phyloP scores from a whole-genome alignment of 306 rosid genomes.

The Rubus parviflorus region DNA sequence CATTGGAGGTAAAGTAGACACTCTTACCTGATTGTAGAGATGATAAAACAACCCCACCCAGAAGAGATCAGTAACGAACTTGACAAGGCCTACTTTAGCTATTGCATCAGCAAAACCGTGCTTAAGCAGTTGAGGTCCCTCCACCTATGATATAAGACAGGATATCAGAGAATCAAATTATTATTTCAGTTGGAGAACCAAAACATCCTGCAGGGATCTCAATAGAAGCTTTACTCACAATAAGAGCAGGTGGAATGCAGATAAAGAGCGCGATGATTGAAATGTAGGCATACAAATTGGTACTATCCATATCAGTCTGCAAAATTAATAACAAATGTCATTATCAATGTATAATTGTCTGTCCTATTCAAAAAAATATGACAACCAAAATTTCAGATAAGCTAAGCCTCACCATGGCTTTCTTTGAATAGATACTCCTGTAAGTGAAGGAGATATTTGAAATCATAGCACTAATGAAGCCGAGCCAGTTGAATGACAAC shows the following conservation, averaged over 20 bases:
- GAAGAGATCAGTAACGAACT: conserved; percentile 79
- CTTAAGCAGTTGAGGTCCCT: conserved; percentile 81
- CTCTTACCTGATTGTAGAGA: conserved; percentile 86
- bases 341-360: not conserved
- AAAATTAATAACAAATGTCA: conserved; percentile 5
- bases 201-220: not conserved
- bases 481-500: conserved; percentile 59
- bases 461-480: conserved; percentile 63
- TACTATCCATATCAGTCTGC: conserved; percentile 98
- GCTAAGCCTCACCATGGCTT: conserved; percentile 73
- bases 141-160: conserved; percentile 48
- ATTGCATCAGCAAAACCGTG: conserved; percentile 81
- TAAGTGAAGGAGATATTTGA: conserved; percentile 59
- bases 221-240: conserved; percentile 57
- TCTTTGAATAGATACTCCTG: conserved; percentile 78
- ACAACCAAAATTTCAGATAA: conserved; percentile 15
- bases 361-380: conserved; percentile 3
- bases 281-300: conserved; percentile 88
- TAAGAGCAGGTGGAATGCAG: conserved; percentile 86
- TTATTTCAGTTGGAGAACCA: conserved; percentile 8
- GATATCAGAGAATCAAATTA: not conserved
- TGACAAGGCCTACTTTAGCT: conserved; percentile 79
- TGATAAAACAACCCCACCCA: conserved; percentile 98
- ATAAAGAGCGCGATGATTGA: conserved; percentile 87
- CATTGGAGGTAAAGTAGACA: not conserved